These are phyloP conservation scores for Aplosporella prunicola DNA, from an alignment of 2,329 filamentous ascomycete genomes.

Conservation along the genomic window DNA sequence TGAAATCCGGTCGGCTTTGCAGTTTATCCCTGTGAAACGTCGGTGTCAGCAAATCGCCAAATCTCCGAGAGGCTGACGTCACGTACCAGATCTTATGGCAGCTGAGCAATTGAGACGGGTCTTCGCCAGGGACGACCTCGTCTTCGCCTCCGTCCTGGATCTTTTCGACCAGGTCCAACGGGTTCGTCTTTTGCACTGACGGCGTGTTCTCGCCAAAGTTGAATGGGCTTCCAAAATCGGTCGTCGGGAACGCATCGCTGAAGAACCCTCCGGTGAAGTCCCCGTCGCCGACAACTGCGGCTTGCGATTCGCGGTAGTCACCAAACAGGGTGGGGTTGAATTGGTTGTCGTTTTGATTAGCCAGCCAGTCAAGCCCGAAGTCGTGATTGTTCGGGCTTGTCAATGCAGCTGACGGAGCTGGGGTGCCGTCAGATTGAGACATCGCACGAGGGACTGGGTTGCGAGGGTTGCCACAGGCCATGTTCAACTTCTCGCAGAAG, in stretches of 20 bases:
- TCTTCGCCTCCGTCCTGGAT: slow-evolving; percentile 64
- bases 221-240: slow-evolving; percentile 72
- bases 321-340: slow-evolving; percentile 91
- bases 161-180: slow-evolving; percentile 70
- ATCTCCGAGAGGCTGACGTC: neutral
- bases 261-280: slow-evolving; percentile 62
- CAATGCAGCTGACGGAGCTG: slow-evolving; percentile 24
- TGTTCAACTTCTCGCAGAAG: slow-evolving; percentile 48
- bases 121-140: slow-evolving; percentile 48
- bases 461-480: slow-evolving; percentile 45
- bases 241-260: slow-evolving; percentile 67
- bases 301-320: slow-evolving; percentile 84
- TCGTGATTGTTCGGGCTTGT: slow-evolving; percentile 19
- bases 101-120: slow-evolving; percentile 57
- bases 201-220: slow-evolving; percentile 61
- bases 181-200: slow-evolving; percentile 55
- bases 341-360: slow-evolving; percentile 70
- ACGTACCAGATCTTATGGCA: slow-evolving; percentile 92
- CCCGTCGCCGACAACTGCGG: slow-evolving; percentile 60
- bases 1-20: slow-evolving; percentile 76
- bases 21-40: slow-evolving; percentile 68
- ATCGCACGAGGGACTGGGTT: slow-evolving; percentile 44
- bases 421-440: slow-evolving; percentile 33
- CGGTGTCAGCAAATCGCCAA: slow-evolving; percentile 23
- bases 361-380: slow-evolving; percentile 61